A percentile compares a stretch with the other conserved stretches of the same genome.
Evolutionary conservation across 208 protist species (phyloP).

Genomic region (Leptomonas pyrrhocoris): DNA sequence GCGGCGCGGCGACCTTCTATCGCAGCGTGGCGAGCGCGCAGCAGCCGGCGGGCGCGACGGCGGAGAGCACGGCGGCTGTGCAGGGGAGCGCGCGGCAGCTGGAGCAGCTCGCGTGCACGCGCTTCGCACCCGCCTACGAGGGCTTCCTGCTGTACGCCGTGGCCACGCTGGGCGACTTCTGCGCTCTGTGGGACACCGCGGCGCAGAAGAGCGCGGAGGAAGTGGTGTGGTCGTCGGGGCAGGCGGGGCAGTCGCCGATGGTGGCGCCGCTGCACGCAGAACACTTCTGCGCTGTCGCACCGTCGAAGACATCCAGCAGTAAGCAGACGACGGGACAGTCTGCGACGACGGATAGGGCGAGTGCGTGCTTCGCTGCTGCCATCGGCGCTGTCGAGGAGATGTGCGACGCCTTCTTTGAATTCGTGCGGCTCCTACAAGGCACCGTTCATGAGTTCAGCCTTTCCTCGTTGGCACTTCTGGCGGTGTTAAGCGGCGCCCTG

Average conservation of each 20-base stretch:
- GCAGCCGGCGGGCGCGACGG: neutral
- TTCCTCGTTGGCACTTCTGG: neutral
- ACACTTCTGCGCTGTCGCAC: too few relatives aligned
- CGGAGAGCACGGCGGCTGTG: neutral
- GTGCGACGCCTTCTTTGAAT: constrained; percentile 3
- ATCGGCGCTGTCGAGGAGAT: constrained; percentile 3
- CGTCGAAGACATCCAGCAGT: too few relatives aligned
- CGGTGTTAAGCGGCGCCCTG: neutral
- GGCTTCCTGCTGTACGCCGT: constrained; percentile 17
- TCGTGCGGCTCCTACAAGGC: neutral
- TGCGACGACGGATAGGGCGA: neutral
- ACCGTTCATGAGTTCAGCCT: neutral
- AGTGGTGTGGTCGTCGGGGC: constrained; percentile 12
- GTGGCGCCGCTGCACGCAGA: neutral
- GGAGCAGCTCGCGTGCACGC: constrained; percentile 10
- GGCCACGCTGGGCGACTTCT: constrained; percentile 13
- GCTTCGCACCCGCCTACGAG: constrained; percentile 10
- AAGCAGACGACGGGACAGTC: neutral
- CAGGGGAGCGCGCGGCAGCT: constrained; percentile 13
- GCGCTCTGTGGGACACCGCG: constrained; percentile 10
- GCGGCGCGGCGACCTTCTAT: neutral
- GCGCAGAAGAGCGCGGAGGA: constrained; percentile 7
- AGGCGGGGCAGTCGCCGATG: neutral
- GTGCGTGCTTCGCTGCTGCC: neutral
- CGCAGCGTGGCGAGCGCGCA: neutral